These are phyloP conservation scores for Hsuehochloa calcarea DNA, from an alignment of 176 grass and related monocot species.

Conservation along the genomic window DNA sequence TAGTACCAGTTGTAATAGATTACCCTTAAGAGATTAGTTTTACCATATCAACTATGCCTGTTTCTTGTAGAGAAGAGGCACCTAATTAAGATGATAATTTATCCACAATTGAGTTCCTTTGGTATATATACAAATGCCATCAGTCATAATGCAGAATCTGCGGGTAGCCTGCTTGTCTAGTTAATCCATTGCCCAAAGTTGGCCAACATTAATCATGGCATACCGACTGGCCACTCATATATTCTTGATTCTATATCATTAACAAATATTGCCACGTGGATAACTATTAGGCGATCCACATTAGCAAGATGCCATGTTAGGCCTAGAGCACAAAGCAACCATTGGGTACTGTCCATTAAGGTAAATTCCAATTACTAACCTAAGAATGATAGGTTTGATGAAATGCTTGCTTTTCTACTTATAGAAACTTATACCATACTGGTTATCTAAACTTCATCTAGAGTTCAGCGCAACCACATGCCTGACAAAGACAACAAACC, in stretches of 20 bases:
- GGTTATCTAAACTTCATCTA: not conserved
- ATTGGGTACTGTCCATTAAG: not conserved
- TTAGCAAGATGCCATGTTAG: slow-evolving; percentile 37
- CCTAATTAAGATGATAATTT: slow-evolving; percentile 8
- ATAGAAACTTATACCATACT: not conserved
- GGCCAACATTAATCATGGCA: slow-evolving; percentile 18
- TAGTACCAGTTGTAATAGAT: not conserved
- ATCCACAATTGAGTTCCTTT: slow-evolving; percentile 31
- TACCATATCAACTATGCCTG: not conserved
- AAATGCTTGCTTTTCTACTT: slow-evolving; percentile 42
- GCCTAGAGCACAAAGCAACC: slow-evolving; percentile 26
- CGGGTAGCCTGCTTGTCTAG: slow-evolving; percentile 7
- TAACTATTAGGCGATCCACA: slow-evolving; percentile 12
- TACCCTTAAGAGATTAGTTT: not conserved
- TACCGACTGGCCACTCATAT: slow-evolving; percentile 10
- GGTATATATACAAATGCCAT: slow-evolving; percentile 45
- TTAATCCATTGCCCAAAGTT: slow-evolving; percentile 27
- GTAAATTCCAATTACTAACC: slow-evolving; percentile 13
- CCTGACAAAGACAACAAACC: not conserved
- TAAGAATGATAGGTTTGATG: not conserved
- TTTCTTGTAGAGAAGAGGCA: slow-evolving; percentile 21
- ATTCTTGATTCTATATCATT: slow-evolving; percentile 23
- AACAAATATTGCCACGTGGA: slow-evolving; percentile 24
- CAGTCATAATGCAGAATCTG: slow-evolving; percentile 31
- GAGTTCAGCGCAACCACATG: not conserved